Conservation (phyloP, 1,284 basidiomycete genomes). For the Malassezia nana region DNA sequence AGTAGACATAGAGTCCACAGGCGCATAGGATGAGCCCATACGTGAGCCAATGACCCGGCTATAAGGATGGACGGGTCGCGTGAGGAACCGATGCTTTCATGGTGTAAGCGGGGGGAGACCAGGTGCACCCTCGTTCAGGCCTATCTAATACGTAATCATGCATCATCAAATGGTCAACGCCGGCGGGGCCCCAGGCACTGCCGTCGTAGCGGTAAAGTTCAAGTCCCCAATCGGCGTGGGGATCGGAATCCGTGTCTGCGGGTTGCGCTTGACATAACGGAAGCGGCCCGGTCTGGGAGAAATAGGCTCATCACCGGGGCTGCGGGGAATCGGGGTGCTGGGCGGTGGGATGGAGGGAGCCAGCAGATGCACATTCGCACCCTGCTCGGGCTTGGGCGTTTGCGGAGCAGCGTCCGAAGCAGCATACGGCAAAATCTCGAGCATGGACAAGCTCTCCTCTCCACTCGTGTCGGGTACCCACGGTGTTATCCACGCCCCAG, state of each 20-base stretch:
- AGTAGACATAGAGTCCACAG: background rate
- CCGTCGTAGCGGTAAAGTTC: slow-evolving; percentile 9
- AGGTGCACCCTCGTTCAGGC: background rate
- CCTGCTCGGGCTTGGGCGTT: background rate
- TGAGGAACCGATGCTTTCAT: no score
- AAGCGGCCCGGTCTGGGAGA: slow-evolving; percentile 1
- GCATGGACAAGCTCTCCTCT: background rate
- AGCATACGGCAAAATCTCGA: background rate
- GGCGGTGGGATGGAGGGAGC: slow-evolving; percentile 16
- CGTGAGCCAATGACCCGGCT: no score
- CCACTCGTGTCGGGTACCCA: background rate
- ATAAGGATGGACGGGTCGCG: no score
- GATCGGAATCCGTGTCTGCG: slow-evolving; percentile 14
- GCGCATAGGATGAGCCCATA: background rate
- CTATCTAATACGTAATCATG: background rate
- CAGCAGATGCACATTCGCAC: background rate
- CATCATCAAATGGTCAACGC: slow-evolving; percentile 14
- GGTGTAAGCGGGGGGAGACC: background rate
- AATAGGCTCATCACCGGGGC: slow-evolving; percentile 4
- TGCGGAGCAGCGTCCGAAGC: background rate
- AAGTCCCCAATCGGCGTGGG: slow-evolving; percentile 13
- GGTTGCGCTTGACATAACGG: slow-evolving; percentile 7
- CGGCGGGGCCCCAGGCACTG: background rate
- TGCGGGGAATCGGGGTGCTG: slow-evolving; percentile 12
- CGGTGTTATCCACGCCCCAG: background rate